These are phyloP conservation scores for Phytophthora brassicae DNA, from an alignment of 352 stramenopile species.

Conservation along the genomic window DNA sequence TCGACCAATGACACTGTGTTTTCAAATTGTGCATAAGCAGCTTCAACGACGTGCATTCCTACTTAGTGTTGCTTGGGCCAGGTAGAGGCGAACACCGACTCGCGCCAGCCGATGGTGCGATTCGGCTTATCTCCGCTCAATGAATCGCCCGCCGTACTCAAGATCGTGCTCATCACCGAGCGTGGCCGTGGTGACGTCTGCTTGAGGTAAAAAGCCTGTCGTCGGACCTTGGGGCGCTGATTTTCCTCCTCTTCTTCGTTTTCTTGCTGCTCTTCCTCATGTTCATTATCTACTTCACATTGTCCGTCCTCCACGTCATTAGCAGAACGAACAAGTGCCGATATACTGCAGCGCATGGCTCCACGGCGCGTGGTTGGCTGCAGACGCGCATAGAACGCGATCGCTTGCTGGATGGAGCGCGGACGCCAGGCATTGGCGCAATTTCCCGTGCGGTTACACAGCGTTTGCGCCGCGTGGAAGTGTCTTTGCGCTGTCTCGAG, in stretches of 20 bases:
- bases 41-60: constrained; percentile 19
- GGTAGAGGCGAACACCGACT: constrained; percentile 17
- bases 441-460: constrained; percentile 53
- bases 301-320: constrained; percentile 10
- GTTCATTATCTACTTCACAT: constrained; percentile 1
- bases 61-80: constrained; percentile 2
- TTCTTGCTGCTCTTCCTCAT: constrained; percentile 1
- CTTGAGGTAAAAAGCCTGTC: constrained; percentile 29
- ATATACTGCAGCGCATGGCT: constrained; percentile 33
- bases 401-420: constrained; percentile 50
- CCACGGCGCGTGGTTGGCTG: constrained; percentile 29
- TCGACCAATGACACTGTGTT: too few relatives aligned
- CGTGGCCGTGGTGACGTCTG: constrained; percentile 5
- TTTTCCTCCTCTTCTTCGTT: constrained; percentile 11
- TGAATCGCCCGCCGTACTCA: constrained; percentile 9
- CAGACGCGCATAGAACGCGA: constrained; percentile 56
- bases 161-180: constrained; percentile 28
- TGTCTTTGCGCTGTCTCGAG: constrained; percentile 38
- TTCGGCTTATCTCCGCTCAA: constrained; percentile 17
- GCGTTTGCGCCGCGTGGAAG: constrained; percentile 39
- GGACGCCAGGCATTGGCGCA: constrained; percentile 37
- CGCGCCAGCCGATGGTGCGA: constrained; percentile 25
- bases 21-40: constrained; percentile 21
- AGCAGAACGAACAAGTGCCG: constrained; percentile 6
- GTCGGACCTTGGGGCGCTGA: constrained; percentile 12